Conservation (phyloP, 129 eudicot species). For the Scalesia atractyloides region DNA sequence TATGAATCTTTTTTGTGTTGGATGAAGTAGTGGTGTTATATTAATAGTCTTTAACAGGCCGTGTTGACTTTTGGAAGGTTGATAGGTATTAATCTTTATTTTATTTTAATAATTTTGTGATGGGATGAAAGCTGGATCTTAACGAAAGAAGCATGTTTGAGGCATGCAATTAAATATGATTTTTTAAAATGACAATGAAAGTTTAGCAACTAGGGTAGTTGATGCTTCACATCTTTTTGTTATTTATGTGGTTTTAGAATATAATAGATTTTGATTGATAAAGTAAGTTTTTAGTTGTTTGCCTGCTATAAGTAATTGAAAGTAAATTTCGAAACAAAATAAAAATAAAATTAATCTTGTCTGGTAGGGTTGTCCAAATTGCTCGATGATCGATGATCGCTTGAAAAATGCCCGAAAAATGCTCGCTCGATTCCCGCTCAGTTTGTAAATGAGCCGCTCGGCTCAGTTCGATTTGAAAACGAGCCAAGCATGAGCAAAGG, state of each 20-base stretch:
- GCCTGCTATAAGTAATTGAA: too few relatives aligned
- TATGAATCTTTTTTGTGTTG: conserved; percentile 15
- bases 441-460: too few relatives aligned
- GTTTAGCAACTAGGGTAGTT: conserved; percentile 33
- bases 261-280: background rate
- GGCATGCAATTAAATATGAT: conserved; percentile 15
- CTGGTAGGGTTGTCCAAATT: too few relatives aligned
- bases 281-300: too few relatives aligned
- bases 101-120: conserved; percentile 20
- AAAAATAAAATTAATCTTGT: too few relatives aligned
- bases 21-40: conserved; percentile 29
- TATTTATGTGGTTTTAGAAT: background rate
- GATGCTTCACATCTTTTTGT: conserved; percentile 26
- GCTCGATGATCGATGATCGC: too few relatives aligned
- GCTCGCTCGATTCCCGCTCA: too few relatives aligned
- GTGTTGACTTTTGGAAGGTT: conserved; percentile 35
- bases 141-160: conserved; percentile 27
- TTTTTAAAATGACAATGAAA: conserved; percentile 24
- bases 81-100: conserved; percentile 13
- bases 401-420: too few relatives aligned
- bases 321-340: too few relatives aligned
- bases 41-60: conserved; percentile 24
- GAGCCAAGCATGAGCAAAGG: too few relatives aligned
- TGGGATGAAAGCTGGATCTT: conserved; percentile 40
- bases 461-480: too few relatives aligned